Evolutionary conservation across 225 moss, liverwort and hornwort species (phyloP).

Genomic region (Physcomitrium patens): DNA sequence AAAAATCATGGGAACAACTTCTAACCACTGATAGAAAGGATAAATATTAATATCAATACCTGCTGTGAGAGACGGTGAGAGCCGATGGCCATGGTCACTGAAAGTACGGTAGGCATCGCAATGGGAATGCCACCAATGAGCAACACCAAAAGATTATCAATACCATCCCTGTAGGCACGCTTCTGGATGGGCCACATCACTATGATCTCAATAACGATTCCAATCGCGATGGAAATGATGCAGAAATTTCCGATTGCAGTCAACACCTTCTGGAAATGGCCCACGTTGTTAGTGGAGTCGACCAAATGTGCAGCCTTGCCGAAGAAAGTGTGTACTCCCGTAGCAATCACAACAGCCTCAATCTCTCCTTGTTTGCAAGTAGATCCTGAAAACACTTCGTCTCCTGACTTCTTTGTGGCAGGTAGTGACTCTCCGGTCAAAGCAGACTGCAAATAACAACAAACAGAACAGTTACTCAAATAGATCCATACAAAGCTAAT

Average conservation of each 20-base stretch:
- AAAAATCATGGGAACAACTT: not conserved
- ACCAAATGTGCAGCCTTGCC: slow-evolving; percentile 80
- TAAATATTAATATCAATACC: slow-evolving; percentile 29
- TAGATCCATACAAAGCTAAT: not conserved
- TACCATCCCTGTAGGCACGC: slow-evolving; percentile 57
- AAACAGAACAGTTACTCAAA: slow-evolving; percentile 21
- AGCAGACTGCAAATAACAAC: slow-evolving; percentile 48
- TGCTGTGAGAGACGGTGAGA: slow-evolving; percentile 70
- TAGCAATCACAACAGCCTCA: slow-evolving; percentile 73
- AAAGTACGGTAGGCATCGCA: slow-evolving; percentile 78
- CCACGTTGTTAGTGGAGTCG: slow-evolving; percentile 74
- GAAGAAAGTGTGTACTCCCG: slow-evolving; percentile 73
- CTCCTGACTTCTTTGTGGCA: slow-evolving; percentile 60
- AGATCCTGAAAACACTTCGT: slow-evolving; percentile 63
- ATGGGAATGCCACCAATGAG: slow-evolving; percentile 82
- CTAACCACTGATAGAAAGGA: not conserved
- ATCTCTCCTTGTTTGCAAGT: slow-evolving; percentile 77
- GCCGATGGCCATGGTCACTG: slow-evolving; percentile 82
- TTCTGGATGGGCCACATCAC: slow-evolving; percentile 67
- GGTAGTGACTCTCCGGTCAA: slow-evolving; percentile 63
- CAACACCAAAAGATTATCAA: slow-evolving; percentile 68
- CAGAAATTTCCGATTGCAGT: slow-evolving; percentile 77
- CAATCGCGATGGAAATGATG: slow-evolving; percentile 67
- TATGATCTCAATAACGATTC: slow-evolving; percentile 62
- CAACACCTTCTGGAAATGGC: slow-evolving; percentile 80